These are phyloP conservation scores for Naganishia sp. DNA, from an alignment of 1,284 basidiomycete species.

Conservation along the genomic window DNA sequence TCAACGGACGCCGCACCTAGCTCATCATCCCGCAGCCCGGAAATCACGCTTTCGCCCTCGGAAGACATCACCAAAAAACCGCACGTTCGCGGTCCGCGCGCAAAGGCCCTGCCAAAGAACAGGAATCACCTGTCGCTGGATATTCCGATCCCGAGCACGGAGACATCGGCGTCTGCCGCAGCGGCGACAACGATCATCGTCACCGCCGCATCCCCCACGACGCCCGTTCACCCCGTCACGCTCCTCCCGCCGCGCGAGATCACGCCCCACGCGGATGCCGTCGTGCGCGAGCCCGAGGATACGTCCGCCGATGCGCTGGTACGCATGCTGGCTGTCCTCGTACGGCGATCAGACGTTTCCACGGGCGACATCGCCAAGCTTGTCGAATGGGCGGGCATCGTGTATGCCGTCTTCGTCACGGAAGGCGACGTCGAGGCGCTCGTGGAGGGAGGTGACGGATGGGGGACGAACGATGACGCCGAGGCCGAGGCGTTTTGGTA, in stretches of 20 bases:
- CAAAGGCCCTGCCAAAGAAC: neutral
- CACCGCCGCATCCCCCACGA: slow-evolving; percentile 17
- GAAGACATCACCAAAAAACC: neutral
- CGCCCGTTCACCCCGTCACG: slow-evolving; percentile 39
- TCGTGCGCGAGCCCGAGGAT: slow-evolving; percentile 34
- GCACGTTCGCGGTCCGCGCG: slow-evolving; percentile 10
- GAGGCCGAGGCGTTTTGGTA: slow-evolving; percentile 50
- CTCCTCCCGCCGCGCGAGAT: slow-evolving; percentile 38
- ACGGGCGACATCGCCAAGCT: slow-evolving; percentile 44
- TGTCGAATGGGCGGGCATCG: slow-evolving; percentile 47
- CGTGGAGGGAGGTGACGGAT: neutral
- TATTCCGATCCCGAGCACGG: neutral
- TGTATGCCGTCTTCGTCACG: slow-evolving; percentile 48
- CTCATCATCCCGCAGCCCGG: slow-evolving; percentile 1
- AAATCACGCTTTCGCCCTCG: slow-evolving; percentile 20
- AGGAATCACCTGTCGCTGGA: slow-evolving; percentile 5
- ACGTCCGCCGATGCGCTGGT: slow-evolving; percentile 50
- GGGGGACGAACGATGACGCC: slow-evolving; percentile 33
- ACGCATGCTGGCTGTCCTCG: slow-evolving; percentile 51
- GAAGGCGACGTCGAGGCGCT: slow-evolving; percentile 22
- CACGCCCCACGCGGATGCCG: slow-evolving; percentile 33
- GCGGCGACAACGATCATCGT: slow-evolving; percentile 19
- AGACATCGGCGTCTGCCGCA: neutral
- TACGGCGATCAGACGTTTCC: slow-evolving; percentile 45
- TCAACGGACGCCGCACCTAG: neutral